These are phyloP conservation scores for Psidium guajava DNA, from an alignment of 345 rosid genomes.

Conservation along the genomic window DNA sequence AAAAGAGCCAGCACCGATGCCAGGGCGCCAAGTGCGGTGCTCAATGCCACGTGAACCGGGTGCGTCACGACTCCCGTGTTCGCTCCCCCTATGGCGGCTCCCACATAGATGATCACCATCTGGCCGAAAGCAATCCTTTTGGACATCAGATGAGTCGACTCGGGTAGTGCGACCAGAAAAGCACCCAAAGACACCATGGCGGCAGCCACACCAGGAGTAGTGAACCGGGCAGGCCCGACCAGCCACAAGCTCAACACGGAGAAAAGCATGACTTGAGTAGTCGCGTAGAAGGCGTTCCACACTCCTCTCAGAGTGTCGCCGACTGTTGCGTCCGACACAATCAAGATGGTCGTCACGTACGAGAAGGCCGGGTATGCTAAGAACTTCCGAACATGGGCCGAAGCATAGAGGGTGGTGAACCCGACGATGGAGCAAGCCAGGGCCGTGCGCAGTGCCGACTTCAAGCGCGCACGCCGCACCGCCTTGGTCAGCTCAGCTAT, in stretches of 20 bases:
- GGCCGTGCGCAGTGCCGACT: constrained; percentile 41
- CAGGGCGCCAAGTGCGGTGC: constrained; percentile 60
- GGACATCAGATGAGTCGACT: constrained; percentile 42
- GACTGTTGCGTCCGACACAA: constrained; percentile 59
- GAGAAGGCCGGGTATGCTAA: constrained; percentile 56
- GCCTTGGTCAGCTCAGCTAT: neutral
- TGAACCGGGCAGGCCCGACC: constrained; percentile 38
- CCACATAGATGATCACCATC: constrained; percentile 53
- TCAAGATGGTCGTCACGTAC: constrained; percentile 52
- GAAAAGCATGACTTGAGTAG: constrained; percentile 28
- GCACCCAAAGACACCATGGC: constrained; percentile 36
- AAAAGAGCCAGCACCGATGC: constrained; percentile 63
- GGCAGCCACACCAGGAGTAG: constrained; percentile 25
- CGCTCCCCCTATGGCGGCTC: constrained; percentile 34
- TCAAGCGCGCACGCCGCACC: constrained; percentile 4
- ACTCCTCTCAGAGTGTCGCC: constrained; percentile 55
- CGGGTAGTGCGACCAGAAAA: constrained; percentile 67
- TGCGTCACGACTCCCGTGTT: constrained; percentile 24
- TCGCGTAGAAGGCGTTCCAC: constrained; percentile 37
- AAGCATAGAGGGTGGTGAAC: constrained; percentile 49
- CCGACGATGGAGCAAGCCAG: constrained; percentile 63
- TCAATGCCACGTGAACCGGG: constrained; percentile 52
- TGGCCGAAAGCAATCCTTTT: constrained; percentile 83
- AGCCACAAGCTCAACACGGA: constrained; percentile 25
- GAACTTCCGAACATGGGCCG: constrained; percentile 15